Evolutionary conservation across 306 rosid genomes (phyloP), one percentile per base, ranked within the genome.

Genomic region (Dalbergia oliveri): DNA sequence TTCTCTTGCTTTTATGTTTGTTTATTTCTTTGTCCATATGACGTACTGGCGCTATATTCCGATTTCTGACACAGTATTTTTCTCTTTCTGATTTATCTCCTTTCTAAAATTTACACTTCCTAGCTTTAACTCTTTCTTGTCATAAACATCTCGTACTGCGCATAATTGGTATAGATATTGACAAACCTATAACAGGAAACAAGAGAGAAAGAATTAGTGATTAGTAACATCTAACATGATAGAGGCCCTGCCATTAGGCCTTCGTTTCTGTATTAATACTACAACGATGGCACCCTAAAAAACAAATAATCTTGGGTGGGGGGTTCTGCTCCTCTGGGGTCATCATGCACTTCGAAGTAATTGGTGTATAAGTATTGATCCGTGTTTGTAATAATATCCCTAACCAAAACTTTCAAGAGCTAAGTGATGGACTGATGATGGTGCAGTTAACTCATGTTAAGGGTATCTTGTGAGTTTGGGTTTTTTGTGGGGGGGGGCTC

Each of bases 11-110:
- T 23, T 7, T 54, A 53, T 39, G 39, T 66, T 7, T 11, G 13
- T 23, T 51, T 63, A 57, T 53, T 71, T 71, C 6, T 45, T 45
- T 47, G 19, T 69, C 19, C 8, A 19, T 12, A 4, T 11, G 44
- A 66, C 7, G 49, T 70, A 50, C 59, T 69, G 57, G 57, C 41
- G 58, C 58, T 19, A 47, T 69, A 44, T 67, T 67, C 35, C 1
- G 9, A 43, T 37, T 5, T 43, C 47, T 13, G 4, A 8, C 41
- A 47, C 54, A 66, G 15, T 31, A 43, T 26, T 61, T 51, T 31
- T 50, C 31, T 31, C 21, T 43, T 14, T 69, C 15, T 3, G 6
- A 45, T 21, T 68, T 11, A 68, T 12, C 59, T 23, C 21, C 21
- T 26, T 49, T 23, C 13, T 72, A 34, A n/a, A 51, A 70, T 70